Base-by-base conservation (phyloP, 2,329 filamentous ascomycete genomes). In the Sarocladium oryzae region DNA sequence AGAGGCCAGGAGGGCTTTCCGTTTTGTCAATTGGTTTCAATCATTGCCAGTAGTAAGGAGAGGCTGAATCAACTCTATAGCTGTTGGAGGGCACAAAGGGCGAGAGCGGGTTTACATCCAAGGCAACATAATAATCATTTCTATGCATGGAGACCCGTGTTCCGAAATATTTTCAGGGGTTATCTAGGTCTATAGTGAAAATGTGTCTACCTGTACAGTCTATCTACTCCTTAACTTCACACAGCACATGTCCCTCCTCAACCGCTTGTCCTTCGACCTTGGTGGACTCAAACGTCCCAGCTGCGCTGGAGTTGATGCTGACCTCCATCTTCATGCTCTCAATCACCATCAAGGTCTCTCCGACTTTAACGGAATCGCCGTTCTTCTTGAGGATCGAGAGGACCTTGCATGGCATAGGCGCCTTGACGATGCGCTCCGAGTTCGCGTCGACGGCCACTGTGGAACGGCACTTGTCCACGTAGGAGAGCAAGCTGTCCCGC, bases 251-350 rank as follows among this genome's bases (percentile, higher is more conserved):
- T 21, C 38, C 38, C 38, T 41, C 38, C 18, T 41, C 21, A 4
- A 41, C 38, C 9, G 38, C 38, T 24, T 41, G 38, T 9, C 38
- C 38, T n/a, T 41, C 38, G 16, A n/a, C 16, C 38, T n/a, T 41
- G 18, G 6, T 41, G 5, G 18, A 23, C 38, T 20, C 38, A 41
- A 41, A 41, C n/a, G 18, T 21, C 9, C 38, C 38, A 8, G 38
- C 38, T 41, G 38, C 38, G n/a, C 38, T 41, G n/a, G 38, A n/a
- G 9, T 20, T 41, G 38, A 59, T 59, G 9, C 52, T 54, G 5
- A 60, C 52, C 40, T 62, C 59, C 60, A 60, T 62, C 48, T 62
- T 60, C 59, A 62, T 62, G 28, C 60, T 61, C 35, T 61, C 60
- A 20, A 62, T 55, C 1, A 61, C 53, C 52, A 61, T 57, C 1